Evolutionary conservation across 768 basidiomycete species (phyloP).

Genomic region (Cystobasidiopsis lactophilus): DNA sequence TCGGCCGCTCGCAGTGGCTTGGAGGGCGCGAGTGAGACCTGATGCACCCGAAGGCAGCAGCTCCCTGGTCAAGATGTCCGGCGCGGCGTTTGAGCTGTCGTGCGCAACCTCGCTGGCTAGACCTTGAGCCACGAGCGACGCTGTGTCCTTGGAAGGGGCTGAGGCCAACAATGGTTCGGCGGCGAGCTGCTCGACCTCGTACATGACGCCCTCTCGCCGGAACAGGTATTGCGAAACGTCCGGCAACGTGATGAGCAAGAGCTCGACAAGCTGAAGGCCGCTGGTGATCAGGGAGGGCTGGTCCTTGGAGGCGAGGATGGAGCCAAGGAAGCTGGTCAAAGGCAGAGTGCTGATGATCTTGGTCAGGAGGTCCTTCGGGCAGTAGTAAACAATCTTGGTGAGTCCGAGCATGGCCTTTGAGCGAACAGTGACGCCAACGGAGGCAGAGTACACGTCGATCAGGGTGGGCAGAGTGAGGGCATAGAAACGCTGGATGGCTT

Average conservation of each 20-base stretch:
- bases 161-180: constrained; percentile 35
- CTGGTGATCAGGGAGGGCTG: constrained; percentile 65
- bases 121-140: not conserved
- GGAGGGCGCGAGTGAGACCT: not conserved
- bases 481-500: constrained; percentile 66
- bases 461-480: constrained; percentile 74
- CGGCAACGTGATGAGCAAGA: constrained; percentile 64
- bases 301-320: constrained; percentile 78
- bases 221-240: constrained; percentile 68
- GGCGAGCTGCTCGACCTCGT: constrained; percentile 68
- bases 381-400: constrained; percentile 74
- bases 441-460: constrained; percentile 97
- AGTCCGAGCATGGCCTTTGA: constrained; percentile 71
- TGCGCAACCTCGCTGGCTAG: not conserved
- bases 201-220: constrained; percentile 84
- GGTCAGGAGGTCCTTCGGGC: constrained; percentile 52
- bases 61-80: constrained; percentile 3
- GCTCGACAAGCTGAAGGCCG: constrained; percentile 78
- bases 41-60: constrained; percentile 11
- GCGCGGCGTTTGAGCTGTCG: constrained; percentile 1
- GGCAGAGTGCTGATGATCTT: constrained; percentile 66
- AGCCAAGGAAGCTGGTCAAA: constrained; percentile 81
- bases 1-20: not conserved
- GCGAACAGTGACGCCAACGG: constrained; percentile 65
- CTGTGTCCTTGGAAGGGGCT: constrained; percentile 24